Evolutionary conservation across 2,329 filamentous ascomycete genomes (phyloP), one percentile per base, ranked within the genome.

Genomic region (Colletotrichum nymphaeae): DNA sequence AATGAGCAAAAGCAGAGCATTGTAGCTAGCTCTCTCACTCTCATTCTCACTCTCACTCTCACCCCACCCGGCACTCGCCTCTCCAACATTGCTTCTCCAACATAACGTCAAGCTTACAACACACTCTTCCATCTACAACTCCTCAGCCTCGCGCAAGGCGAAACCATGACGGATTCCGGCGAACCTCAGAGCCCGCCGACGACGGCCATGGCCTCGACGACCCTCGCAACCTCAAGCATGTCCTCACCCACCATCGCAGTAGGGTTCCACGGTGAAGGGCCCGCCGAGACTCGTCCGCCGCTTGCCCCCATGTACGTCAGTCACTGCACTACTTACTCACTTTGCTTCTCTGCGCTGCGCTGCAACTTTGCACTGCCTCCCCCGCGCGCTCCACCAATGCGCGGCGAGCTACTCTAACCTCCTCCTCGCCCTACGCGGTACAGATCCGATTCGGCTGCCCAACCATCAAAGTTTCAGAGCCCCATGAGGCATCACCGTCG

Each of bases 401-500:
- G 60, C 62, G 30, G 55, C 57, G 30, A 72, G 19, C 63, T 42
- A n/a, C 37, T 65, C 57, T 72, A 72, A 76, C 74, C 57, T 62
- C n/a, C 49, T 46, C 12, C 37, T 67, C 67, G 37, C 32, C n/a
- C 32, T 30, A 32, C 30, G 46, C 37, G 49, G 60, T 65, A 30
- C 63, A 76, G 74, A 62, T 71, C 73, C 55, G 73, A 73, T 59
- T 72, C 73, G 57, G 58, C 49, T 75, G 68, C 74, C 73, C 76
- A 72, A 59, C 32, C 72, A 58, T 56, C 80, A 55, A 81, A 83
- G 64, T 89, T 84, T 76, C 83, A 86, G 67, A 91, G 88, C 74
- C 89, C 89, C 35, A 79, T 89, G 79, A 85, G 89, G 71, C 89
- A 91, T 63, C 89, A 91, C 77, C 87, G 83, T 73, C 84, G 89